These are phyloP conservation scores for Wickerhamiella musiphila DNA, from an alignment of 805 yeast genomes.

Conservation along the genomic window DNA sequence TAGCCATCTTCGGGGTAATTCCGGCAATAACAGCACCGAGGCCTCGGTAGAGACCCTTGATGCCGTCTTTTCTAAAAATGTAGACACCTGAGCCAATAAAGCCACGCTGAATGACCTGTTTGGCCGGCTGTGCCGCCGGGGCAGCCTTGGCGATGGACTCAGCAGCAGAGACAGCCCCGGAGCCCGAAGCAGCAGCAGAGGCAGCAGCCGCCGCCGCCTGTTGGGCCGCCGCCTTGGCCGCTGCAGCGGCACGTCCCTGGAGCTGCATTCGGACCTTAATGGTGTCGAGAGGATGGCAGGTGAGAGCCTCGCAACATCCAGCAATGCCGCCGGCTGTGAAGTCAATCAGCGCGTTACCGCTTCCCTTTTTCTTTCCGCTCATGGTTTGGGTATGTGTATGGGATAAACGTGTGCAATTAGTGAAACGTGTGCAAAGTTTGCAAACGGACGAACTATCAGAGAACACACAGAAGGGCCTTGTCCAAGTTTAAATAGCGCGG, in stretches of 20 bases:
- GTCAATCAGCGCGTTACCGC: slow-evolving; percentile 18
- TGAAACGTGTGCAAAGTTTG: background rate
- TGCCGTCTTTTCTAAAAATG: slow-evolving; percentile 65
- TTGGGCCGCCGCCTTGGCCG: slow-evolving; percentile 12
- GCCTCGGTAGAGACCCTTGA: slow-evolving; percentile 82
- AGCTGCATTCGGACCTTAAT: slow-evolving; percentile 95
- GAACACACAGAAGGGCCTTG: no score
- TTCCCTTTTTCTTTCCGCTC: slow-evolving; percentile 13
- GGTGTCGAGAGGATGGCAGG: slow-evolving; percentile 97
- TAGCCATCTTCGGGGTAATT: slow-evolving; percentile 96
- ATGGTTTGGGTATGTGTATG: slow-evolving; percentile 1
- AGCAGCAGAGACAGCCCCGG: slow-evolving; percentile 6
- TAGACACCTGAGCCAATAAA: slow-evolving; percentile 64
- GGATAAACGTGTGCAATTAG: no score
- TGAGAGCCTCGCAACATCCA: slow-evolving; percentile 90
- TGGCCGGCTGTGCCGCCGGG: slow-evolving; percentile 21
- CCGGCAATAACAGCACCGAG: slow-evolving; percentile 95
- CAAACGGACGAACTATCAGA: background rate
- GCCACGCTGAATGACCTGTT: slow-evolving; percentile 46
- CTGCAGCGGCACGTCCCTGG: slow-evolving; percentile 37
- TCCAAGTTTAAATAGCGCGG: no score
- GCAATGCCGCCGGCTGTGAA: slow-evolving; percentile 88
- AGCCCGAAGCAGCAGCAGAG: slow-evolving; percentile 5
- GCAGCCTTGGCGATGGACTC: slow-evolving; percentile 8
- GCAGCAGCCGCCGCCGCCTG: slow-evolving; percentile 10